Evolutionary conservation across 2,329 filamentous ascomycete species (phyloP).

Genomic region (Colletotrichum sansevieriae): DNA sequence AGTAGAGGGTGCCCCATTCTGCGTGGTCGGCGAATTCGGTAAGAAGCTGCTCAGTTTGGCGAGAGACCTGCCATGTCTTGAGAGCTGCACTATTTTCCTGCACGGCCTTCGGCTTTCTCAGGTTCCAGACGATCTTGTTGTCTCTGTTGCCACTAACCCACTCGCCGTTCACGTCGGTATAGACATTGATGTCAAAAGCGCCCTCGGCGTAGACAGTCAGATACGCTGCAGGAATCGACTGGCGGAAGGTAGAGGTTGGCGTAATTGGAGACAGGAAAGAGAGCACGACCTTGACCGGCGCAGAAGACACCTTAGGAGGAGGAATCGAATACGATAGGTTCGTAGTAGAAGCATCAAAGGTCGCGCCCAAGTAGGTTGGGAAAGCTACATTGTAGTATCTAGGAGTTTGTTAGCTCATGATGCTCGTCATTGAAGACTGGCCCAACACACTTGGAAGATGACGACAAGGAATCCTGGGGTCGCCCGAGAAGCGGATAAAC

Average conservation of each 20-base stretch:
- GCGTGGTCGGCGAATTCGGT: constrained; percentile 80
- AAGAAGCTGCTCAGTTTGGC: constrained; percentile 74
- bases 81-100: constrained; percentile 55
- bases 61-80: constrained; percentile 76
- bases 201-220: constrained; percentile 79
- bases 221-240: constrained; percentile 87
- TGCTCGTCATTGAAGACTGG: not conserved
- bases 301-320: constrained; percentile 46
- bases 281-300: constrained; percentile 55
- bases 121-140: constrained; percentile 77
- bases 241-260: constrained; percentile 82
- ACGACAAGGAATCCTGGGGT: constrained; percentile 61
- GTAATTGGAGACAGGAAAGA: constrained; percentile 82
- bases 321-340: constrained; percentile 62
- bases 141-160: constrained; percentile 85
- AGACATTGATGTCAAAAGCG: constrained; percentile 72
- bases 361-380: constrained; percentile 59
- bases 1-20: constrained; percentile 87
- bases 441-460: constrained; percentile 44
- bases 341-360: constrained; percentile 64
- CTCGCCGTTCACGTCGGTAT: constrained; percentile 78
- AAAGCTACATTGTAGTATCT: constrained; percentile 54
- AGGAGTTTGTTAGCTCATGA: constrained; percentile 20
- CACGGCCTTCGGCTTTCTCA: constrained; percentile 60
- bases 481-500: constrained; percentile 66